Conservation (phyloP, 2,329 filamentous ascomycete species). For the Paracamarosporium sp. region DNA sequence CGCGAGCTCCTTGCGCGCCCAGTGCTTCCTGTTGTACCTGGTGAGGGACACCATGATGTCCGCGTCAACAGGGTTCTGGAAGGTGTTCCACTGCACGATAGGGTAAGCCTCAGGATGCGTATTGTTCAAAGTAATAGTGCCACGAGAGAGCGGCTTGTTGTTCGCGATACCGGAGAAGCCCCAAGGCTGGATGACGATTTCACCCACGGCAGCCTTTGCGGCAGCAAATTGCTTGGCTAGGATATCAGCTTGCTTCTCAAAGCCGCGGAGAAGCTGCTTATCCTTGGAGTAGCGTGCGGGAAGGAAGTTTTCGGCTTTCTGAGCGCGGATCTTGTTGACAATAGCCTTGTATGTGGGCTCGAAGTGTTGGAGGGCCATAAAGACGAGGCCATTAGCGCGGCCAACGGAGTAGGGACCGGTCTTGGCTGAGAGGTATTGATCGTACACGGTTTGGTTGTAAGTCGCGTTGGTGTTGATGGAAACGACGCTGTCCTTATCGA, state of each 20-base stretch:
- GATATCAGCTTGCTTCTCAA: not conserved
- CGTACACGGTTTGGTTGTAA: constrained; percentile 32
- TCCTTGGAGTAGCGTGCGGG: constrained; percentile 15
- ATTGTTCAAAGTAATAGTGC: constrained; percentile 46
- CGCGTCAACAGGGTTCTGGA: constrained; percentile 45
- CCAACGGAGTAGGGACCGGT: constrained; percentile 36
- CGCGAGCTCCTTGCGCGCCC: constrained; percentile 33
- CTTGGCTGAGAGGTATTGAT: constrained; percentile 31
- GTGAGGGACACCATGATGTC: constrained; percentile 44
- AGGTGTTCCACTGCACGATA: constrained; percentile 42
- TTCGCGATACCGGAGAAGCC: constrained; percentile 28
- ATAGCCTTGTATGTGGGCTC: constrained; percentile 6
- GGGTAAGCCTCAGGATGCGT: constrained; percentile 39
- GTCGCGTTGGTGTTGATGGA: constrained; percentile 22
- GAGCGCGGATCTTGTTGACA: constrained; percentile 8
- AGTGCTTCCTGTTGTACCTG: constrained; percentile 42
- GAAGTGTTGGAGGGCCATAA: constrained; percentile 10
- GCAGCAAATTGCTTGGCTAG: constrained; percentile 24
- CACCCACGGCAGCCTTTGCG: constrained; percentile 38
- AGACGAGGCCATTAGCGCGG: constrained; percentile 12
- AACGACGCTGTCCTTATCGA: constrained; percentile 23
- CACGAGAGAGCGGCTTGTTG: constrained; percentile 39
- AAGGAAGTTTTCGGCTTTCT: constrained; percentile 16
- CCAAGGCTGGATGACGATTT: constrained; percentile 15
- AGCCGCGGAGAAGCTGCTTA: not conserved